Base-by-base conservation (phyloP, 805 yeast species). In the Nakazawaea sp. region DNA sequence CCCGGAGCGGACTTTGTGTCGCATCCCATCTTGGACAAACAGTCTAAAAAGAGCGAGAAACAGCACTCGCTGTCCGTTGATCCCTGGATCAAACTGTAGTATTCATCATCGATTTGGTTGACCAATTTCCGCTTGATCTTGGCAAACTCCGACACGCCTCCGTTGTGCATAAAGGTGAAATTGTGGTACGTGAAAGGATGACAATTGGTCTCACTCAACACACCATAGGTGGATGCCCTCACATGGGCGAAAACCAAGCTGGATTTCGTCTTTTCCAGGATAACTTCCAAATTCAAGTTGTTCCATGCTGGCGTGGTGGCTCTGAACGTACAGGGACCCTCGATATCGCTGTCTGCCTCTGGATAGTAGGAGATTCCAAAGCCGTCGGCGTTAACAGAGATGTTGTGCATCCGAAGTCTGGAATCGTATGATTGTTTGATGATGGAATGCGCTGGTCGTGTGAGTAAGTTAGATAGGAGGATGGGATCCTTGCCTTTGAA, bases 281-380 rank as follows among this genome's bases (percentile, higher is more conserved):
- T 63, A 26, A 88, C 75, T 42, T 86, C 90, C 40, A 92, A 63
- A 52, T 92, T 92, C 51, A 84, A 76, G 58, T 92, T 92, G 61
- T 92, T 92, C 98, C 98, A 92, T 1, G 96, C 95, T 0, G 98
- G 98, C 0, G 98, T 92, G 33, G 89, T 92, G 10, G 97, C 97
- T 48, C 87, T 80, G 64, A 85, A 92, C 2, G 88, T 72, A 58
- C 97, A 92, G 18, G 98, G 97, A 2, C 87, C 84, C 27, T 70
- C 74, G 15, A 72, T 55, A 20, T 58, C 66, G 9, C 56, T 58
- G 33, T 75, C 79, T 61, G 31, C 75, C 82, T n/a, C 63, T 49
- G 78, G 68, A 53, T 92, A 92, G 61, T 92, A 92, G 1, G 97
- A 97, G 17, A 92, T 90, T 2, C 98, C 98, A 58, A 92, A 92